phyloP scores from a whole-genome alignment of 2,329 filamentous ascomycete species.

The Byssoonygena ceratinophila region DNA sequence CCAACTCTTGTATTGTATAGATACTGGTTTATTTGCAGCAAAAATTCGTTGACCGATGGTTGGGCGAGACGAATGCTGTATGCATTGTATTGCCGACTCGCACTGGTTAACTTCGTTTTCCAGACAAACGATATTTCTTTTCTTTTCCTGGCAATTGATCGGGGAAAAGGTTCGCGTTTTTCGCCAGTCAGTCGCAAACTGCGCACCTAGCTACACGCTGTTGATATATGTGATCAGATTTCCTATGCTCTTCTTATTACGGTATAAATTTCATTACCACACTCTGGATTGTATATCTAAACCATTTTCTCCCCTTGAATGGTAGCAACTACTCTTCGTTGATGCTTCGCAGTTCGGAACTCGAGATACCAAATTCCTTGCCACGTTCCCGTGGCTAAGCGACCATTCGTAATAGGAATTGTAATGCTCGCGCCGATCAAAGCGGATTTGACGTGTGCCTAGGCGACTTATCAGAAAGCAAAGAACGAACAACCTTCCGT shows the following conservation, averaged over 20 bases:
- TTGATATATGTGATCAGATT: not conserved
- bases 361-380: slow-evolving; percentile 86
- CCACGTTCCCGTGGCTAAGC: slow-evolving; percentile 55
- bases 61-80: not conserved
- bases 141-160: not conserved
- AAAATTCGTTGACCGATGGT: not conserved
- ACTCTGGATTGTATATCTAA: not conserved
- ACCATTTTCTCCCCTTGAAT: slow-evolving; percentile 68
- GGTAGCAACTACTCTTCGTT: slow-evolving; percentile 75
- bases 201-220: not conserved
- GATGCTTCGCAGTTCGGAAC: slow-evolving; percentile 66
- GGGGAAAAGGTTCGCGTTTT: not conserved
- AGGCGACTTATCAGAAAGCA: slow-evolving; percentile 2
- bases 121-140: not conserved
- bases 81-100: too few relatives aligned
- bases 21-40: not conserved
- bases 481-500: not conserved
- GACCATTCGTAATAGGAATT: slow-evolving; percentile 81
- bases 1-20: slow-evolving; percentile 5
- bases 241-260: not conserved
- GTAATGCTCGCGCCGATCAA: slow-evolving; percentile 80
- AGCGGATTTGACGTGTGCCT: slow-evolving; percentile 88
- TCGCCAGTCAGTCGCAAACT: not conserved
- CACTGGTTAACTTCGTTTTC: too few relatives aligned
- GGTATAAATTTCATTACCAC: too few relatives aligned